Percentiles rank a stretch among this genome's conserved stretches.
Conservation (phyloP, 257 asterid species). For the Solanum okadae region DNA sequence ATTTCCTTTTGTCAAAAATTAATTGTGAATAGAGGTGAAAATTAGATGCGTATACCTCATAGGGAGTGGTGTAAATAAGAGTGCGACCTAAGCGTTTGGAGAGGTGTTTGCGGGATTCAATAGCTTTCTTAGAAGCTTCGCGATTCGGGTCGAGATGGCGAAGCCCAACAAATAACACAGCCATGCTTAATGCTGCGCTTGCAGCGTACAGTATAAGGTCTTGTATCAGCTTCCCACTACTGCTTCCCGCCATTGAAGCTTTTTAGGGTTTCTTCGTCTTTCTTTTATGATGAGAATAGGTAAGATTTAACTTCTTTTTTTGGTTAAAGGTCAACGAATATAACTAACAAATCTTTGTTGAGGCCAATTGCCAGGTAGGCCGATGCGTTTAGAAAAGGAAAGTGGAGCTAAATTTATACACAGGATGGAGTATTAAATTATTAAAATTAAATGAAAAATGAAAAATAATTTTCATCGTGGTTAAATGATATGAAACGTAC, state of each 20-base stretch:
- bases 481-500: background rate
- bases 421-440: too few species aligned
- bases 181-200: slow-evolving; percentile 1
- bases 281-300: background rate
- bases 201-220: background rate
- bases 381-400: background rate
- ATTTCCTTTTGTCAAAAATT: background rate
- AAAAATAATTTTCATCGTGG: background rate
- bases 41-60: background rate
- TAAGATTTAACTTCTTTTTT: background rate
- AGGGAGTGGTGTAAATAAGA: background rate
- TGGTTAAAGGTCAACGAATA: background rate
- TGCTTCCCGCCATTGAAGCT: background rate
- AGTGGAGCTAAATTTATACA: too few species aligned
- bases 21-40: background rate
- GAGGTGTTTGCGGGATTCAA: slow-evolving; percentile 1
- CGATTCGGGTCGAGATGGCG: slow-evolving; percentile 5
- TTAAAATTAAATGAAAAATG: too few species aligned
- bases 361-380: background rate
- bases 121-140: slow-evolving; percentile 1
- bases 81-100: slow-evolving; percentile 6
- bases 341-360: background rate
- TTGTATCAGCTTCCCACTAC: background rate
- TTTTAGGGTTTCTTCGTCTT: background rate
- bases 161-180: background rate